phyloP scores from a whole-genome alignment of 228 moss, liverwort and hornwort genomes.

The Sphagnum magellanicum region DNA sequence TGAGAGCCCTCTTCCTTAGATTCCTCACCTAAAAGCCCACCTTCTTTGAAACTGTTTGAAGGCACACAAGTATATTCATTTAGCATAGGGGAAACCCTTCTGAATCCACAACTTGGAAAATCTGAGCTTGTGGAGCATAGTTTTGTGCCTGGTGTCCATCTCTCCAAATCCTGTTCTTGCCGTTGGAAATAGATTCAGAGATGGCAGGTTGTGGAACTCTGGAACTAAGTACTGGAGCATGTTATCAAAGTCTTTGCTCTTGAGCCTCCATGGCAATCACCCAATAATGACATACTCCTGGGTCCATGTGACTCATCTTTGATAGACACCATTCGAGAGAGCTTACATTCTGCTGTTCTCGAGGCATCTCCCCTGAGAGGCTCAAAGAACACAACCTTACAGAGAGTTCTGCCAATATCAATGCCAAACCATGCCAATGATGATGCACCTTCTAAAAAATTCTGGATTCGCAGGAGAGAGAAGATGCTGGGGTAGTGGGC shows the following conservation, averaged over 20 bases:
- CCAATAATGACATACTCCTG: no score
- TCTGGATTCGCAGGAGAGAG: conserved; percentile 50
- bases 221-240: no score
- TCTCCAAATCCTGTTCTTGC: no score
- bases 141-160: no score
- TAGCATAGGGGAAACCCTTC: no score
- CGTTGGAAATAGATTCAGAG: no score
- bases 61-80: not conserved
- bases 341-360: conserved; percentile 15
- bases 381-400: conserved; percentile 86
- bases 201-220: no score
- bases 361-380: conserved; percentile 20
- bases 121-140: no score
- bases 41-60: conserved; percentile 5
- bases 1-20: conserved; percentile 15
- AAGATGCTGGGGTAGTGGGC: conserved; percentile 24
- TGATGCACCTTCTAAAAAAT: conserved; percentile 62
- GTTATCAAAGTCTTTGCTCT: no score
- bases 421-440: conserved; percentile 64
- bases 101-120: no score
- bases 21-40: conserved; percentile 8
- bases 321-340: conserved; percentile 4
- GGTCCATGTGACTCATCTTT: no score
- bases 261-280: no score
- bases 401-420: conserved; percentile 79